phyloP scores from a whole-genome alignment of 2,329 filamentous ascomycete genomes.

The Fusarium sterilihyphosum region DNA sequence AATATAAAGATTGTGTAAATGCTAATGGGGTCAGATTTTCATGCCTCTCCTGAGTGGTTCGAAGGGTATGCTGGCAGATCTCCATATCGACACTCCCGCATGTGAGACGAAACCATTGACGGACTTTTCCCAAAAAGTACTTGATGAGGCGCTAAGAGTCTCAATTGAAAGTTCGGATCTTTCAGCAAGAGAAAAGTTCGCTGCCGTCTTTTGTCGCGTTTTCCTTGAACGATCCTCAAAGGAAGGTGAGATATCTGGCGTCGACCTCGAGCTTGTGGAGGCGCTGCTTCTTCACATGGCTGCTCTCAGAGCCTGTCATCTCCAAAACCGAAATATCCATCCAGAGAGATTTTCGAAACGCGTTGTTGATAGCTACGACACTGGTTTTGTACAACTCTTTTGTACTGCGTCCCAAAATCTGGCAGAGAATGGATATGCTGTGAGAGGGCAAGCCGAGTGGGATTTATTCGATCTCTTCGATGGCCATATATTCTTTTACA shows the following conservation, averaged over 20 bases:
- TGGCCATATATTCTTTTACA: background rate
- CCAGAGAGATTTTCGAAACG: background rate
- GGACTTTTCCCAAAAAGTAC: background rate
- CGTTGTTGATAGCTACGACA: background rate
- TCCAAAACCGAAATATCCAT: background rate
- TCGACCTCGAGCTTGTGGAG: background rate
- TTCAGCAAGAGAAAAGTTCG: background rate
- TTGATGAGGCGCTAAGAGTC: background rate
- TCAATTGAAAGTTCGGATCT: rapidly evolving
- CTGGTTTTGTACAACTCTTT: background rate
- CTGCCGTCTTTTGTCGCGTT: background rate
- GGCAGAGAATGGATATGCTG: background rate
- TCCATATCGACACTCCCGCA: background rate
- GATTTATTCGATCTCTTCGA: background rate
- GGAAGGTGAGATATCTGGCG: background rate
- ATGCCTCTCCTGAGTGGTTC: background rate
- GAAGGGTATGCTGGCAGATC: background rate
- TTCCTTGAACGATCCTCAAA: background rate
- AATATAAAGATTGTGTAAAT: background rate
- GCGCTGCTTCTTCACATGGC: background rate
- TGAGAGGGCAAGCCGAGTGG: background rate
- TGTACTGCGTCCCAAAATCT: background rate
- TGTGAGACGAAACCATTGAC: background rate
- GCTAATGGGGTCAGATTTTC: background rate
- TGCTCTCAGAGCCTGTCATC: background rate